These are phyloP conservation scores for Podospora pseudopauciseta DNA, from an alignment of 495 filamentous ascomycete genomes.

Conservation along the genomic window DNA sequence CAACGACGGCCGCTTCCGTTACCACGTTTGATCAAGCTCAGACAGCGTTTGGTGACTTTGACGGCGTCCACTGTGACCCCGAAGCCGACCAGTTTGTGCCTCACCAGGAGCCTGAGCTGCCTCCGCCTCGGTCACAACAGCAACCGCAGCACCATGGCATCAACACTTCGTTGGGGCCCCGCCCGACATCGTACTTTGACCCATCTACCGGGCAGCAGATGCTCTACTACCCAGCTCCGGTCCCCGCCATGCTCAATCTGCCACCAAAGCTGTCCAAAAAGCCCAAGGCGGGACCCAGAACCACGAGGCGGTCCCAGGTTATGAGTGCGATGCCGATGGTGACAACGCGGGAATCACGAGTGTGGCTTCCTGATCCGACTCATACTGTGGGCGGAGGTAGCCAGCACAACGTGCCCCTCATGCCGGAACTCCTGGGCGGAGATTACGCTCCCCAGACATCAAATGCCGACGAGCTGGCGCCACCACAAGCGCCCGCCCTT, in stretches of 20 bases:
- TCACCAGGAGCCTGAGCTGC: constrained; percentile 14
- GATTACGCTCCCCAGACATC: constrained; percentile 6
- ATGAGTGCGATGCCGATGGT: constrained; percentile 49
- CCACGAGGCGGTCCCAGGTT: constrained; percentile 66
- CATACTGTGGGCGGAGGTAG: constrained; percentile 22
- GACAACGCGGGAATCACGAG: constrained; percentile 32
- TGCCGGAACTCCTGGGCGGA: constrained; percentile 18
- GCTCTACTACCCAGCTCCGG: constrained; percentile 93
- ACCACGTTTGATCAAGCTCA: constrained; percentile 68
- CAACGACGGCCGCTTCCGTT: constrained; percentile 54
- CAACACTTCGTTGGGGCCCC: constrained; percentile 8
- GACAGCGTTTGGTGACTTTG: constrained; percentile 82
- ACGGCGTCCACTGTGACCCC: constrained; percentile 82
- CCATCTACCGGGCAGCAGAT: constrained; percentile 68
- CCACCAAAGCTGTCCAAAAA: constrained; percentile 81
- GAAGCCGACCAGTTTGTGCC: constrained; percentile 35
- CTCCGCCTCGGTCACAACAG: constrained; percentile 17
- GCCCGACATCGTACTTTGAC: constrained; percentile 59
- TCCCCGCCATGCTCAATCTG: constrained; percentile 88
- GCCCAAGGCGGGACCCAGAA: constrained; percentile 53
- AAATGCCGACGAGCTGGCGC: background rate
- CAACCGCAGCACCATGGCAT: constrained; percentile 4
- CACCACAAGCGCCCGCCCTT: constrained; percentile 2
- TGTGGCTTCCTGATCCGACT: constrained; percentile 48
- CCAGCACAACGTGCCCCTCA: constrained; percentile 23